Base-by-base conservation (phyloP, 768 basidiomycete species). In the Tylopilus plumbeoviolaceoides region DNA sequence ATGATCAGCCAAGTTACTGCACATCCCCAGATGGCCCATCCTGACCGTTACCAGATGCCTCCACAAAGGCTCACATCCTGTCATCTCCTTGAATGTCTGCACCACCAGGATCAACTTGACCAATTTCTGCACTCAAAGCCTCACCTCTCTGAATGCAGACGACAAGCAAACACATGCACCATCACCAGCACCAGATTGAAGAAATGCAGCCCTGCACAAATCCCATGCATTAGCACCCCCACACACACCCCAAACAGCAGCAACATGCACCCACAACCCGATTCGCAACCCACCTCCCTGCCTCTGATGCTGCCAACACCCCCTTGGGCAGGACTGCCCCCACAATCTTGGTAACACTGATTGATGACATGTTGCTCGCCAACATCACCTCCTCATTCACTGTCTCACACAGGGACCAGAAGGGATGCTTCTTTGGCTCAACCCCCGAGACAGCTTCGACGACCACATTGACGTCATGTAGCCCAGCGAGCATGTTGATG, bases 101-200 rank as follows among this genome's bases (percentile, higher is more conserved):
- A 95, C 78, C 3, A 87, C 93, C 1, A 94, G 84, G 47, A 98
- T 97, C 6, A 98, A 74, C 67, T 98, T 95, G n/a, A 97, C 93
- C 7, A 97, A 75, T 86, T 89, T 90, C 92, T 89, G 58, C 15
- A 49, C 43, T 10, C 31, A 25, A 23, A 5, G 3, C 23, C 5
- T 5, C 2, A 2, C 23, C 5, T 5, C 23, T 23, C 23, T 23
- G 5, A 23, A 23, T 5, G 23, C 44, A 41, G 11, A 18, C 2
- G 28, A 27, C 31, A 8, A 42, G 7, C n/a, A 38, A 15, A 36
- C 14, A 36, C 80, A 44, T 80, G 47, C 64, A 91, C 90, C 94
- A 97, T 97, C 30, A 95, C 89, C 3, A 94, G 95, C 5, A 97
- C 95, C 5, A 94, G 95, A 63, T 98, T 95, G 75, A 97, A 95